Conservation (phyloP, 805 yeast genomes). For the Kodamaea neixiangensis region DNA sequence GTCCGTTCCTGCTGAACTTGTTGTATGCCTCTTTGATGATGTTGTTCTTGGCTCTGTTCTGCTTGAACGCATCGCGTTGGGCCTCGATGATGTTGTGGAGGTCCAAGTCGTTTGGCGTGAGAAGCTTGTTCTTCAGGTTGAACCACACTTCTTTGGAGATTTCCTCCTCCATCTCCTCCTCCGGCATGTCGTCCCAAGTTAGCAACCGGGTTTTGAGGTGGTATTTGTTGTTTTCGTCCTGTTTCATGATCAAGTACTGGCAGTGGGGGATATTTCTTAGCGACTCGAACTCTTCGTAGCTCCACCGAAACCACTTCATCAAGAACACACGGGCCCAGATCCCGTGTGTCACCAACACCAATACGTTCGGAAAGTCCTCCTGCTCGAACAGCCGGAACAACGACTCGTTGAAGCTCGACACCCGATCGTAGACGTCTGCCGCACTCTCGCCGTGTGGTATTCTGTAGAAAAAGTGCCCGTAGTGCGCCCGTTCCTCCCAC, state of each 20-base stretch:
- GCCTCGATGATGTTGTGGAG: slow-evolving; percentile 38
- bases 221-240: slow-evolving; percentile 53
- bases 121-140: slow-evolving; percentile 36
- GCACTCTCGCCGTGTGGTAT: slow-evolving; percentile 95
- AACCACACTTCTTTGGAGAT: slow-evolving; percentile 38
- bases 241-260: slow-evolving; percentile 76
- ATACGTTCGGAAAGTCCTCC: slow-evolving; percentile 72
- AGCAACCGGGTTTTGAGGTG: slow-evolving; percentile 58
- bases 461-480: slow-evolving; percentile 79
- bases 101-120: slow-evolving; percentile 39
- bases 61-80: slow-evolving; percentile 37
- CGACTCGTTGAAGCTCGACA: slow-evolving; percentile 87
- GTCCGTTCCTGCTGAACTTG: slow-evolving; percentile 5
- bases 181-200: slow-evolving; percentile 70
- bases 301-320: slow-evolving; percentile 95
- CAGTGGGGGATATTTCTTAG: slow-evolving; percentile 85
- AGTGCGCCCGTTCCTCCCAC: slow-evolving; percentile 82
- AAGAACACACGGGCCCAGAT: slow-evolving; percentile 91
- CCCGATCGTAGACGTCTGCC: slow-evolving; percentile 91
- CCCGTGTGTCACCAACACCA: slow-evolving; percentile 89
- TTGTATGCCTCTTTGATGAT: slow-evolving; percentile 42
- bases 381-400: slow-evolving; percentile 75
- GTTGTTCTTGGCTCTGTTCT: slow-evolving; percentile 44
- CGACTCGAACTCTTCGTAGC: slow-evolving; percentile 84
- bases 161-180: slow-evolving; percentile 38